Conservation (phyloP, 2,329 filamentous ascomycete genomes). For the Penicillium nordicum region DNA sequence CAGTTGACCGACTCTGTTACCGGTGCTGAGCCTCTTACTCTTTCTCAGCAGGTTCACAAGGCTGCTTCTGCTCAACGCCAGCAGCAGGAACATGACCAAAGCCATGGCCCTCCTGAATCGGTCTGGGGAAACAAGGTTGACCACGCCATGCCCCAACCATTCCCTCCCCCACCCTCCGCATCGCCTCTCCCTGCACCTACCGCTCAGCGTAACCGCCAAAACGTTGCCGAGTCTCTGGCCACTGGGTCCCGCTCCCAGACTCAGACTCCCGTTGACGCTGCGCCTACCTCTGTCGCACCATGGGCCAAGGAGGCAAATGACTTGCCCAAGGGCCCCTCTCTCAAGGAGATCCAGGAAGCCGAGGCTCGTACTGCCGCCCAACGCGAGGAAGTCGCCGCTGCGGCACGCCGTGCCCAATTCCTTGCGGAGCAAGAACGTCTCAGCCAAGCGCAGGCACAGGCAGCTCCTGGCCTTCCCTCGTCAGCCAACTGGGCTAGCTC, state of each 20-base stretch:
- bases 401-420: slow-evolving; percentile 64
- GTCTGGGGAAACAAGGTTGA: slow-evolving; percentile 58
- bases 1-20: slow-evolving; percentile 18
- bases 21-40: slow-evolving; percentile 57
- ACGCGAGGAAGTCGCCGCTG: slow-evolving; percentile 74
- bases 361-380: slow-evolving; percentile 92
- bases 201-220: slow-evolving; percentile 78
- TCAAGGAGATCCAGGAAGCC: slow-evolving; percentile 95
- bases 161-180: slow-evolving; percentile 68
- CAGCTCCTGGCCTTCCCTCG: slow-evolving; percentile 72
- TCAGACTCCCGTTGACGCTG: slow-evolving; percentile 67
- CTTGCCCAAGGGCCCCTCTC: slow-evolving; percentile 75
- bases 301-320: slow-evolving; percentile 85
- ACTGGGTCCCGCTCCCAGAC: slow-evolving; percentile 68
- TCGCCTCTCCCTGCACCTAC: slow-evolving; percentile 86
- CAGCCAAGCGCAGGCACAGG: slow-evolving; percentile 61
- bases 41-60: slow-evolving; percentile 82
- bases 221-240: slow-evolving; percentile 71
- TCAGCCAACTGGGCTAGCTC: slow-evolving; percentile 83
- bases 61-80: slow-evolving; percentile 50
- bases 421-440: slow-evolving; percentile 76
- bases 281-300: slow-evolving; percentile 76
- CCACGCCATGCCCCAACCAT: slow-evolving; percentile 62
- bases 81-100: slow-evolving; percentile 36
- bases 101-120: slow-evolving; percentile 45